phyloP scores from a whole-genome alignment of 2,329 filamentous ascomycete species.

The Monascus ruber region DNA sequence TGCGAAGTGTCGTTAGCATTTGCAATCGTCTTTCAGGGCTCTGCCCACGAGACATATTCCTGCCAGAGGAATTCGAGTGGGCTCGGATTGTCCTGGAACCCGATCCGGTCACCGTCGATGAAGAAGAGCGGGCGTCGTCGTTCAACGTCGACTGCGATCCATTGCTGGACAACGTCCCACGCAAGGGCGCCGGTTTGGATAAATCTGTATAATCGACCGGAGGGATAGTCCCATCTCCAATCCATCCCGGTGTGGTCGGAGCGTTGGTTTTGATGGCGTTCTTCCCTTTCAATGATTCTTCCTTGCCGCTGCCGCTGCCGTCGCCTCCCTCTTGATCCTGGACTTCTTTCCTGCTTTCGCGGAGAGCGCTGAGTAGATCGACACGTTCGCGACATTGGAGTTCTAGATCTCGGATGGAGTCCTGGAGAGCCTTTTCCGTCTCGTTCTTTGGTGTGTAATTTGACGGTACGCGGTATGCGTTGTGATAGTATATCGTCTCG shows the following conservation, averaged over 20 bases:
- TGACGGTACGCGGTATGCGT: slow-evolving; percentile 60
- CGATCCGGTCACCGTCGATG: slow-evolving; percentile 3
- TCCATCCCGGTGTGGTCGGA: slow-evolving; percentile 44
- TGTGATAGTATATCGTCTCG: slow-evolving; percentile 77
- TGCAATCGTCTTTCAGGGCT: slow-evolving; percentile 50
- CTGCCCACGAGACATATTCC: slow-evolving; percentile 42
- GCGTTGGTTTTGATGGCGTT: slow-evolving; percentile 10
- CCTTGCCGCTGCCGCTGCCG: slow-evolving; percentile 11
- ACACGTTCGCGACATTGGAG: slow-evolving; percentile 88
- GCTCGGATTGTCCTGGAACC: slow-evolving; percentile 13
- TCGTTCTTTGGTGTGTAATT: slow-evolving; percentile 62
- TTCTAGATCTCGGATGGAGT: slow-evolving; percentile 73
- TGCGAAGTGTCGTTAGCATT: slow-evolving; percentile 46
- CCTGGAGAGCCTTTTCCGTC: slow-evolving; percentile 70
- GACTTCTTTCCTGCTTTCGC: slow-evolving; percentile 50
- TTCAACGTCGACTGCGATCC: slow-evolving; percentile 12
- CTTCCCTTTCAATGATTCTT: slow-evolving; percentile 15
- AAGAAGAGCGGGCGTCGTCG: slow-evolving; percentile 6
- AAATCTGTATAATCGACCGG: slow-evolving; percentile 69
- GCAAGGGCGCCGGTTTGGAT: slow-evolving; percentile 57
- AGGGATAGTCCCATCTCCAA: slow-evolving; percentile 72
- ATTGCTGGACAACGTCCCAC: slow-evolving; percentile 25
- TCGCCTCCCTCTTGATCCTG: slow-evolving; percentile 25
- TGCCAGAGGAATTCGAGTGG: slow-evolving; percentile 15
- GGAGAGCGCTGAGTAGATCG: slow-evolving; percentile 72